A percentile compares a stretch with the other conserved stretches of the same genome.
phyloP scores from a whole-genome alignment of 257 asterid species.

The Nicotiana knightiana region DNA sequence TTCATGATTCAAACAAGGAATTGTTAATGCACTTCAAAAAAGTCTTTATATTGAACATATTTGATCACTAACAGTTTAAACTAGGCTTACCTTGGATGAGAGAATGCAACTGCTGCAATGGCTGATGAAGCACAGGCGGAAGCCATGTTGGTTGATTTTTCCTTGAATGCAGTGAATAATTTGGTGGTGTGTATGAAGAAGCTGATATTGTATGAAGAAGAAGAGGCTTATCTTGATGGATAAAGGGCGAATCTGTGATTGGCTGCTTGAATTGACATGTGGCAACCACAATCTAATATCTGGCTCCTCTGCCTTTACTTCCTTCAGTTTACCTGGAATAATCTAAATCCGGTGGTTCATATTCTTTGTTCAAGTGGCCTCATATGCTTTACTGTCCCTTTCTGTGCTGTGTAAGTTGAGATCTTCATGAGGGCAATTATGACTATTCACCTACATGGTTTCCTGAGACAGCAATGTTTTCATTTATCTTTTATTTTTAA shows the following conservation, averaged over 20 bases:
- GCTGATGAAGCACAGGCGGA: conserved; percentile 87
- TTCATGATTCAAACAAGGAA: not conserved
- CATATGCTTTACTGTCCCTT: not conserved
- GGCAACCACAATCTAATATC: conserved; percentile 57
- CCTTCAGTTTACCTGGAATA: conserved; percentile 29
- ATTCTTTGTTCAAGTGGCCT: not conserved
- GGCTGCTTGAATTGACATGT: conserved; percentile 73
- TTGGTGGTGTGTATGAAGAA: conserved; percentile 20
- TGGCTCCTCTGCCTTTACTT: conserved; percentile 27
- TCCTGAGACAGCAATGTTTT: too few species aligned
- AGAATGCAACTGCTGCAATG: conserved; percentile 80
- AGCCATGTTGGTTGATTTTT: conserved; percentile 46
- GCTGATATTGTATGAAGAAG: conserved; percentile 15
- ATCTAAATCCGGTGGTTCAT: conserved; percentile 49
- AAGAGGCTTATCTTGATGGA: conserved; percentile 67
- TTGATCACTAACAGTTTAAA: not conserved
- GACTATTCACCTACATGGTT: too few species aligned
- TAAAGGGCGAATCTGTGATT: conserved; percentile 54
- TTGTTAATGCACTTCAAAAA: not conserved
- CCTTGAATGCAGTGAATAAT: not conserved
- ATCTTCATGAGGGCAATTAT: too few species aligned
- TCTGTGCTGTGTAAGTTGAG: not conserved
- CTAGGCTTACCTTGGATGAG: conserved; percentile 67
- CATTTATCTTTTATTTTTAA: too few species aligned
- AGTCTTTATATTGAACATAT: not conserved